A percentile compares a stretch with the other conserved stretches of the same genome.
These are phyloP conservation scores for Claviceps sorghi DNA, from an alignment of 2,329 filamentous ascomycete species.

Conservation along the genomic window DNA sequence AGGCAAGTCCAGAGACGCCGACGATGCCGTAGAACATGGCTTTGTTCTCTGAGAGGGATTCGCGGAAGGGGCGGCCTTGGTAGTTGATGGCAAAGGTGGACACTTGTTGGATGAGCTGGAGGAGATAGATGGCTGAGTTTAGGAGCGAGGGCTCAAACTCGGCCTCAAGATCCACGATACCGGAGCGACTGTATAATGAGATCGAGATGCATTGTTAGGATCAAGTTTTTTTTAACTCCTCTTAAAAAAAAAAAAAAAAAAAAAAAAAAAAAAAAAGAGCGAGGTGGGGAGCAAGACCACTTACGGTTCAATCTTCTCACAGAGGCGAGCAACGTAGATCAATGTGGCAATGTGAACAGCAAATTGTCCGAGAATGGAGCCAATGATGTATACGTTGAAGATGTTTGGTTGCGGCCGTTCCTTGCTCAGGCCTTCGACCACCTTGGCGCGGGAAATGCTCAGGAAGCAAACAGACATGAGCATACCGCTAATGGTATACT, in stretches of 20 bases:
- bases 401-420: slow-evolving; percentile 97
- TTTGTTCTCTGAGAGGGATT: slow-evolving; percentile 86
- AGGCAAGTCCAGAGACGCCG: slow-evolving; percentile 77
- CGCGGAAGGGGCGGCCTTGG: slow-evolving; percentile 93
- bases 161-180: slow-evolving; percentile 74
- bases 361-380: slow-evolving; percentile 92
- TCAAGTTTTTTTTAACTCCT: slow-evolving; percentile 8
- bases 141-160: slow-evolving; percentile 88
- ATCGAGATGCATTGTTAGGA: slow-evolving; percentile 7
- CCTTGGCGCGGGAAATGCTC: slow-evolving; percentile 92
- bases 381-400: slow-evolving; percentile 98
- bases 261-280: too few relatives aligned
- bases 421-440: slow-evolving; percentile 89
- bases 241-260: too few relatives aligned
- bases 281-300: slow-evolving; percentile 20
- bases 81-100: slow-evolving; percentile 99
- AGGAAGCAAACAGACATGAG: slow-evolving; percentile 99
- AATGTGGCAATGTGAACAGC: slow-evolving; percentile 87
- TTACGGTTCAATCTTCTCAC: slow-evolving; percentile 74
- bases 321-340: slow-evolving; percentile 84
- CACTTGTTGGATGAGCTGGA: slow-evolving; percentile 97
- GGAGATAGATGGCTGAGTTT: slow-evolving; percentile 91
- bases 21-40: slow-evolving; percentile 98
- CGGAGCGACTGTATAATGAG: slow-evolving; percentile 26
- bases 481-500: slow-evolving; percentile 98